A percentile compares a stretch with the other conserved stretches of the same genome.
Evolutionary conservation across 2,329 filamentous ascomycete genomes (phyloP).

Genomic region (Curvularia eragrostidis): DNA sequence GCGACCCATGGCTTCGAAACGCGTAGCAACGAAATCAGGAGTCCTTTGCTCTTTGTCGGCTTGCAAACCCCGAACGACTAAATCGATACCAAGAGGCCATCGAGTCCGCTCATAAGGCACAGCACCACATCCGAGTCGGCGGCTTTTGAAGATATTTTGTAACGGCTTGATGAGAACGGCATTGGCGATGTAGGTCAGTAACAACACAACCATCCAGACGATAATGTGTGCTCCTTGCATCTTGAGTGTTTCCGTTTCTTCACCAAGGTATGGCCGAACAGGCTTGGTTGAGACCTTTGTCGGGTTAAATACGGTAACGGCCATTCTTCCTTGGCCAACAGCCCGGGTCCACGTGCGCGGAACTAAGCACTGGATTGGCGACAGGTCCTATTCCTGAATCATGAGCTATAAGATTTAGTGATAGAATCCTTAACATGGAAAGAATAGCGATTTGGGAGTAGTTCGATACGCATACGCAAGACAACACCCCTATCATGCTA

Average conservation of each 20-base stretch:
- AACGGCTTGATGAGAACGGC: not conserved
- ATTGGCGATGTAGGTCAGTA: not conserved
- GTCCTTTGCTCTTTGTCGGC: slow-evolving; percentile 13
- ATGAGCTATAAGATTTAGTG: too few relatives aligned
- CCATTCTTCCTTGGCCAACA: not conserved
- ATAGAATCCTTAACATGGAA: not conserved
- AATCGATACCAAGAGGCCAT: slow-evolving; percentile 10
- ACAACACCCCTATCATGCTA: too few relatives aligned
- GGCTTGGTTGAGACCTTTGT: not conserved
- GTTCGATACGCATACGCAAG: too few relatives aligned
- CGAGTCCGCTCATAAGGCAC: slow-evolving; percentile 1
- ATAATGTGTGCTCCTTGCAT: not conserved
- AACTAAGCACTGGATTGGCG: slow-evolving; percentile 3
- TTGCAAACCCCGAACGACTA: not conserved
- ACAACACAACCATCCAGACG: accelerated
- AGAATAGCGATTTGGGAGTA: too few relatives aligned
- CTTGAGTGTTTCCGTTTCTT: not conserved
- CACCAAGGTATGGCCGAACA: too few relatives aligned
- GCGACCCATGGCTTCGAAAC: slow-evolving; percentile 5
- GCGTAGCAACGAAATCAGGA: slow-evolving; percentile 6
- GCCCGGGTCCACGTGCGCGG: not conserved
- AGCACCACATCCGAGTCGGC: slow-evolving; percentile 3
- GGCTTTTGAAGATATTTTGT: slow-evolving; percentile 3
- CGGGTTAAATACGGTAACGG: slow-evolving; percentile 1
- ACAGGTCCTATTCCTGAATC: not conserved